These are phyloP conservation scores for Pyrus hybrid DNA, from an alignment of 331 rosid genomes.

Conservation along the genomic window DNA sequence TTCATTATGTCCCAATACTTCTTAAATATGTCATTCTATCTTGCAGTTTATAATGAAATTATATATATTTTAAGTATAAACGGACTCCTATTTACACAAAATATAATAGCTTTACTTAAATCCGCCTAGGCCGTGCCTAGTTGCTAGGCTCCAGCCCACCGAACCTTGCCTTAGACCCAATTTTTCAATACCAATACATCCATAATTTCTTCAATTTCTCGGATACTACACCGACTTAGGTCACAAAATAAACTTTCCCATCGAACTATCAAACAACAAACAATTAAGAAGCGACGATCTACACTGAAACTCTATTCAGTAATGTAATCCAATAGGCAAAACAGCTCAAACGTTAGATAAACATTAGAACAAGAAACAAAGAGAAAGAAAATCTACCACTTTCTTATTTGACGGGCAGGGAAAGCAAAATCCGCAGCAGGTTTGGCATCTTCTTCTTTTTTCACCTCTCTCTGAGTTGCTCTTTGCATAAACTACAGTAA, in stretches of 20 bases:
- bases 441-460: slow-evolving; percentile 59
- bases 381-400: slow-evolving; percentile 44
- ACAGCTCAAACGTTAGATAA: background rate
- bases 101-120: too few relatives aligned
- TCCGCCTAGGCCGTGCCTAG: too few relatives aligned
- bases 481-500: slow-evolving; percentile 83
- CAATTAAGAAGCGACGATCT: background rate
- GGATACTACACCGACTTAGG: background rate
- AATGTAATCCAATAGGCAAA: background rate
- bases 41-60: too few relatives aligned
- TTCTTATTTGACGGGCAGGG: slow-evolving; percentile 23
- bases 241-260: background rate
- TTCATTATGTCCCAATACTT: too few relatives aligned
- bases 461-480: slow-evolving; percentile 64
- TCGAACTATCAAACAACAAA: background rate
- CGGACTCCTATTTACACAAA: too few relatives aligned
- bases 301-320: background rate
- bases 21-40: too few relatives aligned
- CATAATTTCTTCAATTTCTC: background rate
- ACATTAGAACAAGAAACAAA: background rate
- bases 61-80: too few relatives aligned
- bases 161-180: too few relatives aligned
- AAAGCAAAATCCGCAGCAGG: slow-evolving; percentile 35
- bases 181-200: background rate
- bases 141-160: too few relatives aligned